These are phyloP conservation scores for Solanum habrochaites DNA, from an alignment of 257 asterid genomes.

Conservation along the genomic window DNA sequence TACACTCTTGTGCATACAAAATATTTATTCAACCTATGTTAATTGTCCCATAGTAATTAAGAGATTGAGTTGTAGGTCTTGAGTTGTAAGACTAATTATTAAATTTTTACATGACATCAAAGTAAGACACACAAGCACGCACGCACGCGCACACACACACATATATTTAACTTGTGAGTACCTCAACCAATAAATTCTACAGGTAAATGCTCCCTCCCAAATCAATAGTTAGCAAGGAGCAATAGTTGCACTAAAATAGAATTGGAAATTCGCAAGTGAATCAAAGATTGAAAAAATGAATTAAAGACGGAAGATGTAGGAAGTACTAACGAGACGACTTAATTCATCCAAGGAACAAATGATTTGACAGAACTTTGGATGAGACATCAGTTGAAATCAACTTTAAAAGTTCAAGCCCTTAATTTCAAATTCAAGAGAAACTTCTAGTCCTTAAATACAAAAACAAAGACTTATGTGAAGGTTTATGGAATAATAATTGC, in stretches of 20 bases:
- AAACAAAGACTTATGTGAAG: too few species aligned
- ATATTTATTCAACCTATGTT: neutral
- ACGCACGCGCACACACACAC: too few species aligned
- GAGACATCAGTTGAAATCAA: neutral
- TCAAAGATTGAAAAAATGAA: neutral
- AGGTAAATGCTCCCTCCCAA: neutral
- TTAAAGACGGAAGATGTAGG: neutral
- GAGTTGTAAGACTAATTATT: neutral
- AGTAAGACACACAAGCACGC: too few species aligned
- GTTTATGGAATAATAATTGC: too few species aligned
- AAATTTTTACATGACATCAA: neutral
- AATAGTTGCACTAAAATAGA: neutral
- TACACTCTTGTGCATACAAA: neutral
- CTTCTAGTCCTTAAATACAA: too few species aligned
- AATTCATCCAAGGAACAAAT: neutral
- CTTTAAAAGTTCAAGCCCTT: neutral
- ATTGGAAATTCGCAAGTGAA: neutral
- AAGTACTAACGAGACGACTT: neutral
- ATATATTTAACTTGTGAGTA: neutral
- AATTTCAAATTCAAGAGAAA: too few species aligned
- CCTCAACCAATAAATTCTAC: neutral
- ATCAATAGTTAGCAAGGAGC: neutral
- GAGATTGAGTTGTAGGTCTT: neutral
- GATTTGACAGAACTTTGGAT: neutral
- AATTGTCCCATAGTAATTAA: neutral